A percentile compares a stretch with the other conserved stretches of the same genome.
Evolutionary conservation across 257 asterid genomes (phyloP).

Genomic region (Solanum piurae): DNA sequence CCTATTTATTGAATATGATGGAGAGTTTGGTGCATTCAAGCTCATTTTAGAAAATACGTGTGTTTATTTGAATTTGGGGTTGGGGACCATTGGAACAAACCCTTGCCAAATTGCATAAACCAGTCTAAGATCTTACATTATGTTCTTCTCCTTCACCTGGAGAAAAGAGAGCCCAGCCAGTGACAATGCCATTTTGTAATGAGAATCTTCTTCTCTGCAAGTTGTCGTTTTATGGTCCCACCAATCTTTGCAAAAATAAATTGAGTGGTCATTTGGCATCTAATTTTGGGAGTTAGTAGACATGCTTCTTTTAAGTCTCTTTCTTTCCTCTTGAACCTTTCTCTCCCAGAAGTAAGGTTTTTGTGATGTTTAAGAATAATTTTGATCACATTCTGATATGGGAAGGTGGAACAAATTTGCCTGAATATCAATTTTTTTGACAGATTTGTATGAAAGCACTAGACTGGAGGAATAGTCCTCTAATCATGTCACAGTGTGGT

Average conservation of each 20-base stretch:
- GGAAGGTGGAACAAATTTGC: not conserved
- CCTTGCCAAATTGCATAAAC: not conserved
- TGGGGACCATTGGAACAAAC: not conserved
- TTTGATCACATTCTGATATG: not conserved
- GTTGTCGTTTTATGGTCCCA: not conserved
- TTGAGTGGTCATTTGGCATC: not conserved
- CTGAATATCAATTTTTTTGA: not conserved
- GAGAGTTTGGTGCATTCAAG: not conserved
- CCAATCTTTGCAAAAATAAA: not conserved
- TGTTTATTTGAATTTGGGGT: not conserved
- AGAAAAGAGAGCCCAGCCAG: not conserved
- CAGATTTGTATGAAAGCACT: constrained; percentile 75
- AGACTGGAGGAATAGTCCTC: constrained; percentile 93
- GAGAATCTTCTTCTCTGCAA: not conserved
- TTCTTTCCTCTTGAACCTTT: not conserved
- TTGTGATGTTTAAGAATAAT: not conserved
- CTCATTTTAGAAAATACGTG: not conserved
- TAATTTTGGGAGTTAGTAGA: not conserved
- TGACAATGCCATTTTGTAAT: not conserved
- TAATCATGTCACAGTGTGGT: constrained; percentile 97
- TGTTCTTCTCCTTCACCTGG: not conserved
- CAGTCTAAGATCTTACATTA: not conserved
- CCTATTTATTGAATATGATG: not conserved
- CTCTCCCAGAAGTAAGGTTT: not conserved
- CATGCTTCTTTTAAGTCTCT: not conserved